A percentile compares a stretch with the other conserved stretches of the same genome.
phyloP scores from a whole-genome alignment of 495 filamentous ascomycete genomes.

The Penicillium paxilli region DNA sequence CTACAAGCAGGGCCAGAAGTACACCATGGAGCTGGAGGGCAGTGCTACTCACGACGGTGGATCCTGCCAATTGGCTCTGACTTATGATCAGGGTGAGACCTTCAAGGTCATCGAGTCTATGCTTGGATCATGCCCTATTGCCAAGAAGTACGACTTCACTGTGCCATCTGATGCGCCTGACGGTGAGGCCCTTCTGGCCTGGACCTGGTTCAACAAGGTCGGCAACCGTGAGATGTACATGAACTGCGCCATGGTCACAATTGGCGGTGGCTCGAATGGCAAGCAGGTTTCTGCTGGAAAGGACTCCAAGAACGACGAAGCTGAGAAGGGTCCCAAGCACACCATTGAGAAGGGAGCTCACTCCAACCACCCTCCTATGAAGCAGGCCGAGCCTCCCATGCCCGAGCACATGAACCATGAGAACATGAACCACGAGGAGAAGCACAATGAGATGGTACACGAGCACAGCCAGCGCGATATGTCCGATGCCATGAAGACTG shows the following conservation, averaged over 20 bases:
- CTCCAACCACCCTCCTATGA: conserved; percentile 11
- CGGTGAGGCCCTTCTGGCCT: conserved; percentile 67
- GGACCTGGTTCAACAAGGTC: conserved; percentile 90
- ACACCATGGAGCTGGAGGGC: conserved; percentile 41
- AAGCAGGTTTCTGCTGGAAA: background rate
- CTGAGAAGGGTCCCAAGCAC: background rate
- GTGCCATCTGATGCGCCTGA: conserved; percentile 44
- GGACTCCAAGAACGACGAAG: background rate
- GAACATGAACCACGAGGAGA: background rate
- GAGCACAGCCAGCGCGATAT: conserved; percentile 33
- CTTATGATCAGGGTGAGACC: conserved; percentile 66
- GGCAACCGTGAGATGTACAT: conserved; percentile 95
- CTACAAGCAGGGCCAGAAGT: conserved; percentile 41
- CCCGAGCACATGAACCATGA: background rate
- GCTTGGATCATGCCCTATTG: conserved; percentile 74
- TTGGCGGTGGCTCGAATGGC: conserved; percentile 49
- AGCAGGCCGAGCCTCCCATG: background rate
- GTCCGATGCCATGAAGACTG: conserved; percentile 54
- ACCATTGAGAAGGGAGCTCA: background rate
- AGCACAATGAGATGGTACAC: conserved; percentile 1
- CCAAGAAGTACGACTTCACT: conserved; percentile 47
- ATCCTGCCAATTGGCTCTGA: conserved; percentile 82
- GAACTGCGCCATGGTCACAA: conserved; percentile 79
- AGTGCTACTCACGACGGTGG: conserved; percentile 81
- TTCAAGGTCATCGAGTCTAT: conserved; percentile 86